Evolutionary conservation across 208 protist species (phyloP).

Genomic region (Leishmania tropica): DNA sequence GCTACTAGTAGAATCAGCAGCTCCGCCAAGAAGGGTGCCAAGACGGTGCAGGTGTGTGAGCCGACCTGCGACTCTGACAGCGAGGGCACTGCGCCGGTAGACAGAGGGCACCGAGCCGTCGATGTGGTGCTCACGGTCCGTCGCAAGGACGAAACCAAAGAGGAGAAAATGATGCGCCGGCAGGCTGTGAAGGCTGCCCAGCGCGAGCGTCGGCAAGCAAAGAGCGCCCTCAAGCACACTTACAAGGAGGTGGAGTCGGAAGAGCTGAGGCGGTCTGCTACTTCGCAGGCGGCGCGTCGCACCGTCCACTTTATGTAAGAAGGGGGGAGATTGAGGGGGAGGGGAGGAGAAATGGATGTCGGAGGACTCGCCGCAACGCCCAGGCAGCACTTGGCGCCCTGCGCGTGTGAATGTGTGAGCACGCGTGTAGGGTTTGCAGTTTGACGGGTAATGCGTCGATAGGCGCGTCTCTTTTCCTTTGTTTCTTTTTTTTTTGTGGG

Average conservation of each 20-base stretch:
- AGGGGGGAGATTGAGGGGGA: too few species aligned
- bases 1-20: slow-evolving; percentile 3
- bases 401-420: neutral
- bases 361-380: neutral
- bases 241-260: slow-evolving; percentile 79
- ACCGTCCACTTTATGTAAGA: slow-evolving; percentile 70
- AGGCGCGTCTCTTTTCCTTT: slow-evolving; percentile 3
- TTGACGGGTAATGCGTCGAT: slow-evolving; percentile 1
- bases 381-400: neutral
- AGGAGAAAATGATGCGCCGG: slow-evolving; percentile 83
- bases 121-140: slow-evolving; percentile 31
- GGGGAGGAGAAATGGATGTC: too few species aligned
- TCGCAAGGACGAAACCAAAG: slow-evolving; percentile 73
- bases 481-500: neutral
- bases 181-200: slow-evolving; percentile 81
- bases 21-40: neutral
- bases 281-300: slow-evolving; percentile 43
- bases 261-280: slow-evolving; percentile 51
- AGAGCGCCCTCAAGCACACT: slow-evolving; percentile 71
- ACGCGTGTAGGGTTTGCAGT: neutral
- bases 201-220: slow-evolving; percentile 74
- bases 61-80: neutral
- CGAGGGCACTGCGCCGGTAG: neutral
- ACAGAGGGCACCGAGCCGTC: neutral
- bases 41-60: neutral